Conservation (phyloP, 345 rosid species). For the Hypericum perforatum region DNA sequence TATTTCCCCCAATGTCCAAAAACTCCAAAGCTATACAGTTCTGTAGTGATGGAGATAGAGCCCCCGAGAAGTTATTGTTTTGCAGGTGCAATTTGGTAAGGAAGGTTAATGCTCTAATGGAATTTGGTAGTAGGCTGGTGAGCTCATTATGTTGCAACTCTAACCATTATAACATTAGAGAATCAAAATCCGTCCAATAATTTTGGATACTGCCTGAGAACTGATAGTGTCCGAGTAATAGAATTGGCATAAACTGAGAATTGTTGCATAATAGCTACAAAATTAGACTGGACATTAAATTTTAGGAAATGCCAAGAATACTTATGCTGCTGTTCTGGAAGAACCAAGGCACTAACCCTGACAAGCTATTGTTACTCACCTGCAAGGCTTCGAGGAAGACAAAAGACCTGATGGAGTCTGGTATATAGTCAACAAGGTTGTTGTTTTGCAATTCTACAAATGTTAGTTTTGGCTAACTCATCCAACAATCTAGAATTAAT, state of each 20-base stretch:
- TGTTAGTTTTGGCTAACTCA: too few species aligned
- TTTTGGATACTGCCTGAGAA: constrained; percentile 8
- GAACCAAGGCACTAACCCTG: too few species aligned
- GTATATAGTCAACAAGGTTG: too few species aligned
- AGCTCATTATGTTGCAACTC: constrained; percentile 11
- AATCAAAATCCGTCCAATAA: constrained; percentile 6
- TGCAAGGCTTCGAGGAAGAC: too few species aligned
- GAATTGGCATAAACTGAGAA: constrained; percentile 28
- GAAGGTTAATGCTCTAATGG: not conserved
- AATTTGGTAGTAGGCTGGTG: constrained; percentile 8
- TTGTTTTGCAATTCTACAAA: too few species aligned
- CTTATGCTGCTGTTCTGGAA: too few species aligned
- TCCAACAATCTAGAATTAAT: too few species aligned
- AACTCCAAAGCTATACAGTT: not conserved
- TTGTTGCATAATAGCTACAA: constrained; percentile 32
- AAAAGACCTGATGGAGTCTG: too few species aligned
- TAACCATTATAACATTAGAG: constrained; percentile 1
- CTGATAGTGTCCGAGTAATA: constrained; percentile 6
- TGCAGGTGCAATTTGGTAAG: not conserved
- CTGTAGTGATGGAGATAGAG: constrained; percentile 2
- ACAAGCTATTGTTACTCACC: too few species aligned
- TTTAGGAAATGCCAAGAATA: too few species aligned
- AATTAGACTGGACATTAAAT: constrained; percentile 36
- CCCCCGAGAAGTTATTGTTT: not conserved
- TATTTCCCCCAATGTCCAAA: constrained; percentile 1